These are phyloP conservation scores for Xerocomus spinulosus DNA, from an alignment of 768 basidiomycete genomes.

Conservation along the genomic window DNA sequence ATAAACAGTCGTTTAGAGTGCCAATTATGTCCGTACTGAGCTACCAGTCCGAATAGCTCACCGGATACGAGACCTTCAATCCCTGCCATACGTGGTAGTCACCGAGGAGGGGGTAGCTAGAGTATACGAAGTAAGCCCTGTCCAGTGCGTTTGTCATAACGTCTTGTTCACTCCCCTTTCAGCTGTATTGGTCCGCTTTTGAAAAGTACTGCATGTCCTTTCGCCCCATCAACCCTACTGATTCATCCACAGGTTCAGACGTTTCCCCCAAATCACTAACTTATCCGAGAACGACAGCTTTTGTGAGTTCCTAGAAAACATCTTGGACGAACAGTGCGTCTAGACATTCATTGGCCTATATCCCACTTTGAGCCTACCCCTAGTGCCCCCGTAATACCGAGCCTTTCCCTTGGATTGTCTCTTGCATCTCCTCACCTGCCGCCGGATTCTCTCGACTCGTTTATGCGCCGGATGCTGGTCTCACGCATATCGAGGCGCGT, in stretches of 20 bases:
- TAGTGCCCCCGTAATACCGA: slow-evolving; percentile 78
- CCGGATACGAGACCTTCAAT: slow-evolving; percentile 80
- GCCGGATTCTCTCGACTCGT: slow-evolving; percentile 76
- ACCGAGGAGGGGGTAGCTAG: slow-evolving; percentile 78
- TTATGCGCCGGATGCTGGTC: slow-evolving; percentile 88
- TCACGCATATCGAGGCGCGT: slow-evolving; percentile 89
- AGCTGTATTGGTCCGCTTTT: slow-evolving; percentile 87
- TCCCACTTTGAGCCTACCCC: slow-evolving; percentile 7
- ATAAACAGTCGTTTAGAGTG: slow-evolving; percentile 49
- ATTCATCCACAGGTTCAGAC: slow-evolving; percentile 52
- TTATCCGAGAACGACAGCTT: slow-evolving; percentile 74
- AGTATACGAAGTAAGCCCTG: slow-evolving; percentile 72
- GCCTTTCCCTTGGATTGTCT: slow-evolving; percentile 74
- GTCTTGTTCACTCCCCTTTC: slow-evolving; percentile 1
- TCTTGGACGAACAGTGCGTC: slow-evolving; percentile 75
- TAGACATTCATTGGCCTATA: not conserved
- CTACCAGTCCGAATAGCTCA: slow-evolving; percentile 86
- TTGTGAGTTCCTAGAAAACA: slow-evolving; percentile 60
- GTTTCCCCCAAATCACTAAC: slow-evolving; percentile 66
- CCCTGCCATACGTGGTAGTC: slow-evolving; percentile 81
- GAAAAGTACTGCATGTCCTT: slow-evolving; percentile 53
- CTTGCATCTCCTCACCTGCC: slow-evolving; percentile 76
- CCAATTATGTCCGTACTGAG: slow-evolving; percentile 88
- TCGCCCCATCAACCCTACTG: slow-evolving; percentile 4
- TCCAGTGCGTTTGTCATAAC: not conserved